A percentile compares a stretch with the other conserved stretches of the same genome.
Conservation (phyloP, 768 basidiomycete species). For the Lentinula guzmanii region DNA sequence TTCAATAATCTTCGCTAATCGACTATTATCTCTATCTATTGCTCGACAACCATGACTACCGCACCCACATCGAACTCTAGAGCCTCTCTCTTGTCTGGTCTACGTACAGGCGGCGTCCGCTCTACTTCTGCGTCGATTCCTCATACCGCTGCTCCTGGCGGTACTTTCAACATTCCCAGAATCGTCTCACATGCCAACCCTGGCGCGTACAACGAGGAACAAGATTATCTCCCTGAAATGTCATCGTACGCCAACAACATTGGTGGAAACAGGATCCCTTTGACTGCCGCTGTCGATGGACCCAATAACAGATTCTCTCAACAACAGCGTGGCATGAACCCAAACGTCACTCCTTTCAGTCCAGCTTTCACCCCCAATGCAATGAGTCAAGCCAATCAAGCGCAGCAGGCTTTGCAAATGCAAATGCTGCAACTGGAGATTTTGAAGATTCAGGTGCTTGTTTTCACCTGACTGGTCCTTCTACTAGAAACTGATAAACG, state of each 20-base stretch:
- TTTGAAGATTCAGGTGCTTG: slow-evolving; percentile 68
- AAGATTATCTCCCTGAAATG: slow-evolving; percentile 56
- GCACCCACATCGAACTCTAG: slow-evolving; percentile 47
- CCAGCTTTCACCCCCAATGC: slow-evolving; percentile 39
- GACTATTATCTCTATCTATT: slow-evolving; percentile 11
- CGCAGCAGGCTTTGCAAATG: slow-evolving; percentile 69
- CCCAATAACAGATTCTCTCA: slow-evolving; percentile 63
- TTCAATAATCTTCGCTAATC: slow-evolving; percentile 21
- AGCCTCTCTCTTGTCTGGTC: slow-evolving; percentile 82
- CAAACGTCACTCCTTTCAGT: slow-evolving; percentile 50
- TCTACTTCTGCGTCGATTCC: slow-evolving; percentile 58
- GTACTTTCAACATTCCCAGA: slow-evolving; percentile 60
- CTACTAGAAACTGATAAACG: slow-evolving; percentile 7
- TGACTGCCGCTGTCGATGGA: slow-evolving; percentile 71
- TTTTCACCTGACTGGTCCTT: not conserved
- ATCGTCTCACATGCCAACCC: slow-evolving; percentile 40
- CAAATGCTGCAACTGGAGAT: slow-evolving; percentile 85
- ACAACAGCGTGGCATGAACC: slow-evolving; percentile 51
- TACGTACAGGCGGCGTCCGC: slow-evolving; percentile 87
- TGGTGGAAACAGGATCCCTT: slow-evolving; percentile 38
- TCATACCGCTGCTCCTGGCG: slow-evolving; percentile 61
- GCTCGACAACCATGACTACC: slow-evolving; percentile 34
- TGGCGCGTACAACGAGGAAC: slow-evolving; percentile 43
- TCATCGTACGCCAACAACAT: slow-evolving; percentile 44
- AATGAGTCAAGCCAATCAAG: slow-evolving; percentile 38